phyloP scores from a whole-genome alignment of 78 protist species.

The Bigelowiella natans region DNA sequence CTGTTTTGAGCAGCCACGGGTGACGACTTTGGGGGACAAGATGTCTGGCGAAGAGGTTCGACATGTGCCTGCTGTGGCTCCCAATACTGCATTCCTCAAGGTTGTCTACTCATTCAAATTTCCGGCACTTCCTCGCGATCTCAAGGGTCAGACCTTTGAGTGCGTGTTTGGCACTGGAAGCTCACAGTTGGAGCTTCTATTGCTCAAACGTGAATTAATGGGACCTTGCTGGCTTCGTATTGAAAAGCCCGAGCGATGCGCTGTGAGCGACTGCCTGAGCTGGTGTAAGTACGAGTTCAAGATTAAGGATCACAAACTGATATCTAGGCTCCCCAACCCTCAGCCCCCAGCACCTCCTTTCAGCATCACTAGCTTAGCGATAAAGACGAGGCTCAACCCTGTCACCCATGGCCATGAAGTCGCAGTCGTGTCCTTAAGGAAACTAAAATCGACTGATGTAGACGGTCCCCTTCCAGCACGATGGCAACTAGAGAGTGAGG shows the following conservation, averaged over 20 bases:
- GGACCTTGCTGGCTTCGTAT: slow-evolving; percentile 2
- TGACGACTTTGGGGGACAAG: not conserved
- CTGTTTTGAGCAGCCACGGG: not conserved
- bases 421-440: not conserved
- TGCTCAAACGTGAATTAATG: not conserved
- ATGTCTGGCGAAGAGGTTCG: no score
- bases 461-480: not conserved
- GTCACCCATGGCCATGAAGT: not conserved
- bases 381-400: not conserved
- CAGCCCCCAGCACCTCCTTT: not conserved
- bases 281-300: not conserved
- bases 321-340: not conserved
- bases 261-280: not conserved
- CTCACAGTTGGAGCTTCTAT: not conserved
- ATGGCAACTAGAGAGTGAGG: not conserved
- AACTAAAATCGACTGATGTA: not conserved
- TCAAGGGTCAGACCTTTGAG: slow-evolving; percentile 1
- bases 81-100: not conserved
- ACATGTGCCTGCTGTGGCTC: not conserved
- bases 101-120: not conserved
- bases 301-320: not conserved
- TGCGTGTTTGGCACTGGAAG: not conserved
- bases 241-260: not conserved
- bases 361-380: not conserved
- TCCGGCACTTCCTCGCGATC: not conserved